Conservation (phyloP, 2,329 filamentous ascomycete species). For the Aotearoamyces nothofagi region DNA sequence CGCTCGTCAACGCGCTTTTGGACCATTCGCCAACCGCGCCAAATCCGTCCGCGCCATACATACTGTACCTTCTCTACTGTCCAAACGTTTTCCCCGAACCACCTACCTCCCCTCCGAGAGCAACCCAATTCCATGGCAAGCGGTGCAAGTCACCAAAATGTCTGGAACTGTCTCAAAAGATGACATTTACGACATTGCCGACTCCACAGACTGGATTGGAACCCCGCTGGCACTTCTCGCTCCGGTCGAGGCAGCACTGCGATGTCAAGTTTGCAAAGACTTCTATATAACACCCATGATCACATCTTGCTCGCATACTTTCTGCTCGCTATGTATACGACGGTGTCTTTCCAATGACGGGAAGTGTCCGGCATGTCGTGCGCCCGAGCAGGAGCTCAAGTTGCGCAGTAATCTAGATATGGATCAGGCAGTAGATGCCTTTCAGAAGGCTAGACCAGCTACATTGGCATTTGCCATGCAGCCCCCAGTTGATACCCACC, state of each 20-base stretch:
- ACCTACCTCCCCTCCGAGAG: constrained; percentile 8
- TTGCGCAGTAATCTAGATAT: constrained; percentile 73
- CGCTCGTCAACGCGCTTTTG: too few relatives aligned
- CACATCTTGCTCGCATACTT: constrained; percentile 88
- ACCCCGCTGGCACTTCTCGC: constrained; percentile 54
- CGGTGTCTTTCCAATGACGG: constrained; percentile 69
- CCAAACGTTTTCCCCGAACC: too few relatives aligned
- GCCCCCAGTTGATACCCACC: constrained; percentile 16
- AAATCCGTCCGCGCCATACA: too few relatives aligned
- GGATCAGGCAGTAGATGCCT: constrained; percentile 65
- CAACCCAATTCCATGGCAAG: too few relatives aligned
- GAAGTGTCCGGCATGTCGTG: constrained; percentile 75
- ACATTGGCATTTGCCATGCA: constrained; percentile 49
- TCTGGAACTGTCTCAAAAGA: background rate
- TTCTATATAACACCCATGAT: constrained; percentile 92
- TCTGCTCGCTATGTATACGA: constrained; percentile 92
- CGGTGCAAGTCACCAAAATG: too few relatives aligned
- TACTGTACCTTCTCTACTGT: too few relatives aligned
- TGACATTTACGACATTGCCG: constrained; percentile 39
- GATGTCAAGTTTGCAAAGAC: constrained; percentile 97
- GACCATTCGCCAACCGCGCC: too few relatives aligned
- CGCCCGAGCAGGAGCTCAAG: constrained; percentile 57
- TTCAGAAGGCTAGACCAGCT: constrained; percentile 45
- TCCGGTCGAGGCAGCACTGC: constrained; percentile 67
- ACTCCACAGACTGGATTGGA: constrained; percentile 73